Evolutionary conservation across 352 stramenopile species (phyloP), one percentile per base, ranked within the genome.

Genomic region (Phytopythium litorale): DNA sequence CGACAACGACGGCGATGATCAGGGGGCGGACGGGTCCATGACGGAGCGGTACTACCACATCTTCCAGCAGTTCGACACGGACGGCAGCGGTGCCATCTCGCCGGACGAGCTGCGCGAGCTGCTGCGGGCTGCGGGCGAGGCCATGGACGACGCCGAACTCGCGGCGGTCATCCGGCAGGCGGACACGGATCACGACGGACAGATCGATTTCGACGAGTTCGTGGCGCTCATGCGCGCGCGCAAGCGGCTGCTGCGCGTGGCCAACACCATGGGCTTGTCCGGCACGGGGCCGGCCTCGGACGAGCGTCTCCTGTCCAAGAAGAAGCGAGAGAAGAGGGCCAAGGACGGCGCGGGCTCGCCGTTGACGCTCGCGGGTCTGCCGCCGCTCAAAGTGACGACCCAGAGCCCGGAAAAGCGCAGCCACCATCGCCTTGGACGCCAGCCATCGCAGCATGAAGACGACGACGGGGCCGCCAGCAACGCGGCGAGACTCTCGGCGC

Each of bases 181-280:
- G 0, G 84, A 94, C 62, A 76, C 72, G 18, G 76, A 96, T 55
- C 67, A 76, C 35, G 84, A 94, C 63, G 85, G 84, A 11, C 74
- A 83, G 56, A 91, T 96, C 62, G 70, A 94, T 52, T 91, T 92
- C 53, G 65, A 81, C 32, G 87, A 94, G 62, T 94, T 89, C 45
- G 79, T 94, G 23, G 75, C 56, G 4, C 74, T 96, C 28, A 93
- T 96, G 85, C 74, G 84, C 7, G 84, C 85, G 30, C 75, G 85
- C 7, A 92, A 92, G 66, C 73, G 87, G 9, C 68, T 94, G 53
- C 66, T 94, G 28, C 67, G 71, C 0, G 83, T 94, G 1, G 85
- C 79, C 2, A 87, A 88, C 51, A 72, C 77, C 5, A 89, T 92
- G 75, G 83, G 85, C 0, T 64, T 77, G 3, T 76, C 60, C 13